Evolutionary conservation across 2,329 filamentous ascomycete species (phyloP).

Genomic region (Ustulina deusta): DNA sequence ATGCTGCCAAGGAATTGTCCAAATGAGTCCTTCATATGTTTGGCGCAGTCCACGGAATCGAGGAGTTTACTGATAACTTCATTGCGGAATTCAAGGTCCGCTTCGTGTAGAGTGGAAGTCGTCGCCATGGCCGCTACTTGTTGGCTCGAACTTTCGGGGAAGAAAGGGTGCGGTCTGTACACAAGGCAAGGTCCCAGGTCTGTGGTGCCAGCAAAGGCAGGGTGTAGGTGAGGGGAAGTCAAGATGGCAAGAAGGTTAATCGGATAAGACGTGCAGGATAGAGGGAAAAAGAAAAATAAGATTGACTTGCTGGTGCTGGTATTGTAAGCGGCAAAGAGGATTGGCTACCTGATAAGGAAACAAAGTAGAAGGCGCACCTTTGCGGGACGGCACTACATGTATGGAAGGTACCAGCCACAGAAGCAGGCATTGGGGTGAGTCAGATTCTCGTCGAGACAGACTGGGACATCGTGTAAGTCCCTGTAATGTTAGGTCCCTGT

Average conservation of each 20-base stretch:
- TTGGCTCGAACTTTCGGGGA: neutral
- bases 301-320: no score
- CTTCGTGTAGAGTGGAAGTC: neutral
- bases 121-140: constrained; percentile 5
- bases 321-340: no score
- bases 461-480: no score
- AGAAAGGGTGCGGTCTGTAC: neutral
- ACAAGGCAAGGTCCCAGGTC: neutral
- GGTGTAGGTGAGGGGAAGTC: neutral
- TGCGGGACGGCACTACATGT: neutral
- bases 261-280: neutral
- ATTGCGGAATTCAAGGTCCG: constrained; percentile 11
- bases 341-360: neutral
- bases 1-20: constrained; percentile 15
- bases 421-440: neutral
- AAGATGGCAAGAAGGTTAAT: neutral
- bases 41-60: neutral
- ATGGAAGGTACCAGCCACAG: neutral
- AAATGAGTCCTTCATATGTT: constrained; percentile 18
- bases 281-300: neutral
- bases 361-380: neutral
- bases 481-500: no score
- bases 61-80: constrained; percentile 26
- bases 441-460: no score
- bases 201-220: neutral